Evolutionary conservation across 179 eudicot species (phyloP).

Genomic region (Heliamphora ciliata): DNA sequence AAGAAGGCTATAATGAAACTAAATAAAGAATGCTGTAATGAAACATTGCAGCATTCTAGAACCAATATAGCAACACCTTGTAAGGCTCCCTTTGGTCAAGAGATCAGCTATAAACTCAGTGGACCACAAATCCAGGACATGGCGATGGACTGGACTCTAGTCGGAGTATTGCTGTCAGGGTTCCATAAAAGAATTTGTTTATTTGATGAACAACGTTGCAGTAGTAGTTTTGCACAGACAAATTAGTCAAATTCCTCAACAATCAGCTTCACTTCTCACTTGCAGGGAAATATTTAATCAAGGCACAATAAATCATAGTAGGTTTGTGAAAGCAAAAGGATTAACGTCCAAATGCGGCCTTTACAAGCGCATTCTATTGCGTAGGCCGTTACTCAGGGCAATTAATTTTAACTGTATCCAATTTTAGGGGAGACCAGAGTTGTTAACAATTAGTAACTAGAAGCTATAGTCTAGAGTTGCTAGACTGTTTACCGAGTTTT

Average conservation of each 20-base stretch:
- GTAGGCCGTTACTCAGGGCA: not conserved
- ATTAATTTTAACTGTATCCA: not conserved
- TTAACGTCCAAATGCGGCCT: not conserved
- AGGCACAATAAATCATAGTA: no score
- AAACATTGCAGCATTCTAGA: not conserved
- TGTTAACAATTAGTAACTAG: not conserved
- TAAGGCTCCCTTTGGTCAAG: not conserved
- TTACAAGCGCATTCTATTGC: not conserved
- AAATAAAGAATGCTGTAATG: not conserved
- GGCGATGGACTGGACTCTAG: not conserved
- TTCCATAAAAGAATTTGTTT: not conserved
- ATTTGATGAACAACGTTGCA: not conserved
- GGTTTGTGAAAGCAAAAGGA: not conserved
- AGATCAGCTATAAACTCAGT: not conserved
- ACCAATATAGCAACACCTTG: not conserved
- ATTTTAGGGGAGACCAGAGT: not conserved
- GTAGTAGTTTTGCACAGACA: not conserved
- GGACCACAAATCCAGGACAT: not conserved
- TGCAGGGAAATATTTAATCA: not conserved
- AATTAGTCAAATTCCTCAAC: not conserved
- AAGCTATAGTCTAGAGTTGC: no score
- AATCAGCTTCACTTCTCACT: not conserved
- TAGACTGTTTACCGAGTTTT: not conserved
- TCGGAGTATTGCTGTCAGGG: not conserved
- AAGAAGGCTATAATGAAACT: not conserved